phyloP scores from a whole-genome alignment of 1,284 basidiomycete genomes.

The Meira nashicola region DNA sequence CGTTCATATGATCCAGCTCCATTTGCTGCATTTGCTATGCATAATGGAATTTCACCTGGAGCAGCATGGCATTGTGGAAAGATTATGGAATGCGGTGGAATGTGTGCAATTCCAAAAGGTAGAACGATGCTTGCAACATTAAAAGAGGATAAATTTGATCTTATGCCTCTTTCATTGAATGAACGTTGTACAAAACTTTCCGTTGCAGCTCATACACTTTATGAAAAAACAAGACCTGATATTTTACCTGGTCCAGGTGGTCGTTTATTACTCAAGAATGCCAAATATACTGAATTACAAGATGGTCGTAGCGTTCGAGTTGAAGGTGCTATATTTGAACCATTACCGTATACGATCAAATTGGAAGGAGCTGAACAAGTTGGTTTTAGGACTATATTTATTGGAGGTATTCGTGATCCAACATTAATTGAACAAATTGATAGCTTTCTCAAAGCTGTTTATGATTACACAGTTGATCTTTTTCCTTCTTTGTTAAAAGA shows the following conservation, averaged over 20 bases:
- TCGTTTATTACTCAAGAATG: background rate
- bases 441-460: background rate
- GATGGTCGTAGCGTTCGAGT: constrained; percentile 1
- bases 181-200: constrained; percentile 2
- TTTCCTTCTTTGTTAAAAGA: background rate
- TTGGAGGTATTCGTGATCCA: background rate
- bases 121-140: constrained; percentile 1
- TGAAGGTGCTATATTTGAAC: background rate
- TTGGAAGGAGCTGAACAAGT: background rate
- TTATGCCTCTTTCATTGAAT: background rate
- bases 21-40: background rate
- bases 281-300: background rate
- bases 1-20: constrained; percentile 4
- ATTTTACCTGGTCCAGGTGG: background rate
- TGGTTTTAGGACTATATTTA: background rate
- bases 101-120: background rate
- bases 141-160: background rate
- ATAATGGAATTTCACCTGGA: background rate
- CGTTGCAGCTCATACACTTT: background rate
- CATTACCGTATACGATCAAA: background rate
- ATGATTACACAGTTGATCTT: constrained; percentile 2
- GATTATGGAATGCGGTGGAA: constrained; percentile 2
- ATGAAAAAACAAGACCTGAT: constrained; percentile 2
- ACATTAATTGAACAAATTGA: background rate
- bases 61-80: constrained; percentile 2